Conservation (phyloP, 192 early-diverging fungal species). For the Coemansia sp. region DNA sequence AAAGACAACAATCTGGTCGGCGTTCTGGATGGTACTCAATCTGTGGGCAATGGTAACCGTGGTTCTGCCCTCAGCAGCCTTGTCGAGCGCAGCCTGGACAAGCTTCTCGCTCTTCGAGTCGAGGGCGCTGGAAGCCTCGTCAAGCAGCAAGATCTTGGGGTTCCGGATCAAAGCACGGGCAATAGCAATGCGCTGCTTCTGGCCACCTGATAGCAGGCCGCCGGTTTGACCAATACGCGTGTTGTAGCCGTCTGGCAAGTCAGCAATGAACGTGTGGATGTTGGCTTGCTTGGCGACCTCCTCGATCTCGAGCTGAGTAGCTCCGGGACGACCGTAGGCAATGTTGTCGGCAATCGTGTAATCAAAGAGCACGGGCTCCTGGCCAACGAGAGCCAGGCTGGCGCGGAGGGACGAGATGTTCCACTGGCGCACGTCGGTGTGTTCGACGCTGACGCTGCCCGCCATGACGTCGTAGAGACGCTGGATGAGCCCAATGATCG, state of each 20-base stretch:
- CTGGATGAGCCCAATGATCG: conserved; percentile 63
- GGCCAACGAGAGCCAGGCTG: conserved; percentile 84
- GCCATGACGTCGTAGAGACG: conserved; percentile 75
- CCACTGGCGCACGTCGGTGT: conserved; percentile 61
- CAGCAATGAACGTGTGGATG: conserved; percentile 60
- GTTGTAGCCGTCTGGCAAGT: conserved; percentile 61
- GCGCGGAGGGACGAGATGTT: conserved; percentile 66
- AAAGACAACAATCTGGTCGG: conserved; percentile 73
- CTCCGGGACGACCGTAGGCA: conserved; percentile 61
- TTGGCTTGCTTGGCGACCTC: conserved; percentile 59
- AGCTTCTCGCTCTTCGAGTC: conserved; percentile 79
- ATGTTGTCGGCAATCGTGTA: conserved; percentile 89
- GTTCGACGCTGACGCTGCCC: conserved; percentile 66
- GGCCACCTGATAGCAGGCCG: conserved; percentile 63
- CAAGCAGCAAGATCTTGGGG: conserved; percentile 73
- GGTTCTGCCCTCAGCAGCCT: conserved; percentile 66
- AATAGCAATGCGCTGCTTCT: conserved; percentile 72
- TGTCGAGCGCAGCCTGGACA: conserved; percentile 80
- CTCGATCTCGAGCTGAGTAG: conserved; percentile 62
- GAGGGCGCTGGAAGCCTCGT: conserved; percentile 84
- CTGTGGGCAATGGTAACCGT: conserved; percentile 77
- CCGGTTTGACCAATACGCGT: conserved; percentile 72
- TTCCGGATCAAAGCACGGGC: conserved; percentile 68
- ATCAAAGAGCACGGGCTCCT: conserved; percentile 92
- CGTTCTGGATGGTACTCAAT: conserved; percentile 82